phyloP scores from a whole-genome alignment of 306 rosid species.

The Betula pendula region DNA sequence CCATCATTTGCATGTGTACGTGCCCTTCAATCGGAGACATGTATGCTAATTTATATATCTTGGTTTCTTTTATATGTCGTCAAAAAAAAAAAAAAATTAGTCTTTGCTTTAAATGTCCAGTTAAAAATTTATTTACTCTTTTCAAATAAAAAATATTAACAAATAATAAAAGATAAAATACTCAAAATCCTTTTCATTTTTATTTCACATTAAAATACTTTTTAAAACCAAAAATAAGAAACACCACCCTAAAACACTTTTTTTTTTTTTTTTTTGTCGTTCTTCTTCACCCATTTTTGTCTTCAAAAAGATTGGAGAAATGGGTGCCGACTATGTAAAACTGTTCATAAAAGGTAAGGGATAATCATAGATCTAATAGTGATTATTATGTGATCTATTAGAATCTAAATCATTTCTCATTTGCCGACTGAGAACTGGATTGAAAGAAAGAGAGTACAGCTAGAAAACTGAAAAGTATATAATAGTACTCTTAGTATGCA shows the following conservation, averaged over 20 bases:
- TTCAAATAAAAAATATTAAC: too few relatives aligned
- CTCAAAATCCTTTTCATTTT: too few relatives aligned
- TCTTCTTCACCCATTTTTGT: too few relatives aligned
- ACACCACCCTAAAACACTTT: too few relatives aligned
- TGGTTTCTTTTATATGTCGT: constrained; percentile 9
- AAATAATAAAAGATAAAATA: too few relatives aligned
- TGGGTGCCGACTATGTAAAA: constrained; percentile 16
- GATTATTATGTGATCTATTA: constrained; percentile 9
- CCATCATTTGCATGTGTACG: constrained; percentile 31
- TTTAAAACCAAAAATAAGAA: too few relatives aligned
- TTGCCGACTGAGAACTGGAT: constrained; percentile 24
- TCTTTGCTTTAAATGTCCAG: constrained; percentile 25
- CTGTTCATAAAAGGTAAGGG: constrained; percentile 8
- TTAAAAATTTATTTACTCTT: too few relatives aligned
- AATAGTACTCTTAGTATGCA: constrained; percentile 21
- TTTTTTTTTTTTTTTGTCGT: too few relatives aligned
- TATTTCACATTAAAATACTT: too few relatives aligned
- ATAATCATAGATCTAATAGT: neutral
- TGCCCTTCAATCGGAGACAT: constrained; percentile 27
- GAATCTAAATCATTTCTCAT: constrained; percentile 9
- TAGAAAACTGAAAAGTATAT: too few relatives aligned
- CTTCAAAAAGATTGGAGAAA: constrained; percentile 18
- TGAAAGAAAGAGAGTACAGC: too few relatives aligned
- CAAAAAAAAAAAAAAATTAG: constrained; percentile 14
- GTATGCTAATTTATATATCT: neutral